phyloP scores from a whole-genome alignment of 148 eudicot species.

The Chenopodium quinoa region DNA sequence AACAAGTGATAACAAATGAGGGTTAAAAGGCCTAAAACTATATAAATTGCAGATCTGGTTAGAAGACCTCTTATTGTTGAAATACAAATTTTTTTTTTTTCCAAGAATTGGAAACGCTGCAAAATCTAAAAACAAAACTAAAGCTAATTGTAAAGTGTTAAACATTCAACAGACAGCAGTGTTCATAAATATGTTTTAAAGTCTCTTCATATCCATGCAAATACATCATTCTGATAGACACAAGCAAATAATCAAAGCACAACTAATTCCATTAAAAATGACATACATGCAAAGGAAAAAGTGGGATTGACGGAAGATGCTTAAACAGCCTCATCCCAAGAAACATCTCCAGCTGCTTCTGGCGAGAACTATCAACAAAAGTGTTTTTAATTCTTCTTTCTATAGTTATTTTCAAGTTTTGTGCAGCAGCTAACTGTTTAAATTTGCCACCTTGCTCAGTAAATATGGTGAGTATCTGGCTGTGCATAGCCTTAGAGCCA shows the following conservation, averaged over 20 bases:
- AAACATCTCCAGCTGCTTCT: conserved; percentile 92
- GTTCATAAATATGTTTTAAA: background rate
- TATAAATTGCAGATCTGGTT: background rate
- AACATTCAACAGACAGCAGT: background rate
- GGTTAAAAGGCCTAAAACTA: background rate
- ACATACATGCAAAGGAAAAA: conserved; percentile 74
- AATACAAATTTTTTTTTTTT: background rate
- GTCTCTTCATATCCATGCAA: background rate
- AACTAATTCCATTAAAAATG: conserved; percentile 2
- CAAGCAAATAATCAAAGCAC: background rate
- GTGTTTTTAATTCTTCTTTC: conserved; percentile 95
- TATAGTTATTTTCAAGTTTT: conserved; percentile 85
- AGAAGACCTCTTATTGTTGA: background rate
- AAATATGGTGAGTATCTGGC: conserved; percentile 93
- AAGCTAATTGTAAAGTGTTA: background rate
- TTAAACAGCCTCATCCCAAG: conserved; percentile 86
- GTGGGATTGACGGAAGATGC: conserved; percentile 80
- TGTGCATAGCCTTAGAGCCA: conserved; percentile 99
- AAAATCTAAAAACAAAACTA: background rate
- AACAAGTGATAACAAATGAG: background rate
- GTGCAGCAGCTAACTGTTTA: conserved; percentile 96
- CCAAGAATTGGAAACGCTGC: background rate
- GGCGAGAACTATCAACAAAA: conserved; percentile 91
- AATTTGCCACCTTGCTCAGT: conserved; percentile 89
- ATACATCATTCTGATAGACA: background rate